Evolutionary conservation across 116 monocot genomes (phyloP), one percentile per base, ranked within the genome.

Genomic region (Cymodocea nodosa): DNA sequence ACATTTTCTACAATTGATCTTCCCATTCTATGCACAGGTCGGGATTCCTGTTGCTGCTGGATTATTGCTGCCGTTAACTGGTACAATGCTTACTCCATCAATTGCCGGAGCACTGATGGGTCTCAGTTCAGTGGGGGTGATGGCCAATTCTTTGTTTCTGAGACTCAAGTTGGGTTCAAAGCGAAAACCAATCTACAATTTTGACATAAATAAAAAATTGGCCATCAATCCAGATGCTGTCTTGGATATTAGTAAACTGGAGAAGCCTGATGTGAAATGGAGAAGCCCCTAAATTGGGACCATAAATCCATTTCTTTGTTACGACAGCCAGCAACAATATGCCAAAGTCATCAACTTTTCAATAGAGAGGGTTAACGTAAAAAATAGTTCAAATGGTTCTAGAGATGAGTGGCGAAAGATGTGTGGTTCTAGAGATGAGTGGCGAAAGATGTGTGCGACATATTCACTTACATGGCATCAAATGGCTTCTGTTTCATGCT

Each of bases 91-190:
- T 54, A 98, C 98, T 1, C 98, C 98, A 69, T 98, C 98, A 6
- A 86, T 98, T 75, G 92, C 98, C 52, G 98, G 98, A 59, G 98
- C 89, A 62, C 74, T 98, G 23, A 98, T 98, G 98, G 92, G 98
- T 62, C 75, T 92, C 50, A 92, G 92, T 73, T 98, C 98, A 34
- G 78, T 98, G 3, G 98, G 89, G 50, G 98, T 98, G 40, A 98
- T 98, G 98, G 77, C 89, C 50, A 98, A 98, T 72, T 98, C 98
- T 30, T 76, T 98, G 64, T 74, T 89, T 51, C 71, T 98, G 68
- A 80, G 84, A 60, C 35, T 98, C 48, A 88, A 78, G 64, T 68
- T 92, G 36, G 65, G 63, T 35, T 76, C 80, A 10, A 80, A 61
- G 62, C 54, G 68, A 50, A 75, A 69, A 35, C 48, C 70, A 51